Conservation (phyloP, 2,329 filamentous ascomycete genomes). For the Colletotrichum tabaci region DNA sequence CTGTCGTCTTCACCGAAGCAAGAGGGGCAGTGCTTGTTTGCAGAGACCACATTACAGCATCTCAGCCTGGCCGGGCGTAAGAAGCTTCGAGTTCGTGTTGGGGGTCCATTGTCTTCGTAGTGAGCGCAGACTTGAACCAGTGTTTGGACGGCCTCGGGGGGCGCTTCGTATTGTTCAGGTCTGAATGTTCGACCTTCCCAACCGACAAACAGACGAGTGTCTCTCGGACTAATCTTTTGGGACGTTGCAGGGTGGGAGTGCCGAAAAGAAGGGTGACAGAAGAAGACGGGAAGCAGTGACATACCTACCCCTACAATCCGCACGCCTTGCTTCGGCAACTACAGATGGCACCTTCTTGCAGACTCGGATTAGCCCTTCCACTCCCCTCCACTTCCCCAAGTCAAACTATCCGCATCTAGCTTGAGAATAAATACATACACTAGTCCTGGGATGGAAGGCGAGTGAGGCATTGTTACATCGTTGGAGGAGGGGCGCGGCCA, state of each 20-base stretch:
- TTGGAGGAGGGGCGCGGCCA: slow-evolving; percentile 8
- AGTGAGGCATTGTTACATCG: slow-evolving; percentile 27
- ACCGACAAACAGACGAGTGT: not conserved
- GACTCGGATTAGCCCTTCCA: not conserved
- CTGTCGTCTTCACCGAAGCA: slow-evolving; percentile 25
- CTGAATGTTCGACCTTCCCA: not conserved
- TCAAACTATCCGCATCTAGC: not conserved
- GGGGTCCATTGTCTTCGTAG: not conserved
- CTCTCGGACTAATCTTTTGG: not conserved
- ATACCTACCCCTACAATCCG: not conserved
- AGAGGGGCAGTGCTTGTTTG: slow-evolving; percentile 10
- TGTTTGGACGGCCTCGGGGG: not conserved
- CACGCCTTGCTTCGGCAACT: not conserved
- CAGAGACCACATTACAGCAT: not conserved
- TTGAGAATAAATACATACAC: not conserved
- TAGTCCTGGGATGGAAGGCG: slow-evolving; percentile 8
- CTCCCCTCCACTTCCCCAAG: not conserved
- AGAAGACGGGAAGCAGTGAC: not conserved
- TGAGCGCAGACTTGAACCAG: slow-evolving; percentile 7
- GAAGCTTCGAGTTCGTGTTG: slow-evolving; percentile 10
- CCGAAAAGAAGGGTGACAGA: not conserved
- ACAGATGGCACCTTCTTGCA: not conserved
- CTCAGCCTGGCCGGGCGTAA: not conserved
- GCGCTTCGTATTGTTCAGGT: slow-evolving; percentile 9
- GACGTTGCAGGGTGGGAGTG: not conserved